Percentiles rank a stretch among this genome's conserved stretches.
Evolutionary conservation across 2,329 filamentous ascomycete species (phyloP).

Genomic region (Fusarium falciforme): DNA sequence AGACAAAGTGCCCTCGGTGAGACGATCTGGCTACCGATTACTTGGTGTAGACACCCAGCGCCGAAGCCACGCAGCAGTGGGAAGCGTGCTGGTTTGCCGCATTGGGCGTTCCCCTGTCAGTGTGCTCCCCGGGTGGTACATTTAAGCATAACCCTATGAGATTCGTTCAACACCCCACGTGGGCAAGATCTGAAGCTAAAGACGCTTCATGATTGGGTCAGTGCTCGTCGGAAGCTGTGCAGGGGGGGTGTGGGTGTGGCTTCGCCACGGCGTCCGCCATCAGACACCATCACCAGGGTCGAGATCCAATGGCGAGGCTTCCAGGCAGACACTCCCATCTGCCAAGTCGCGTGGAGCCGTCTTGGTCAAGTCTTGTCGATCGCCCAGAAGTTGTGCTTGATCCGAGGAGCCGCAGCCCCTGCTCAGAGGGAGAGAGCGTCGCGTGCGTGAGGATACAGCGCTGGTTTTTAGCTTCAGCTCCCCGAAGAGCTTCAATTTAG

Average conservation of each 20-base stretch:
- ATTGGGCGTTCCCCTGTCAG: constrained; percentile 4
- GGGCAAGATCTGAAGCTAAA: constrained; percentile 6
- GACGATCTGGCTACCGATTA: constrained; percentile 38
- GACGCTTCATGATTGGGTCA: not conserved
- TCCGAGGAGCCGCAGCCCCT: constrained; percentile 1
- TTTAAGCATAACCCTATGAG: constrained; percentile 38
- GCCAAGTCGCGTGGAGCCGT: constrained; percentile 20
- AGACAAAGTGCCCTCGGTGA: constrained; percentile 25
- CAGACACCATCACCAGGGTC: not conserved
- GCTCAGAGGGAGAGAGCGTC: not conserved
- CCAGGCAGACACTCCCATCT: not conserved
- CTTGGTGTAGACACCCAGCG: constrained; percentile 5
- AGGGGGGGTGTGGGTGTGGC: not conserved
- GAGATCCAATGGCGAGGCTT: not conserved
- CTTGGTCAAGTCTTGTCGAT: constrained; percentile 19
- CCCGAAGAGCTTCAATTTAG: not conserved
- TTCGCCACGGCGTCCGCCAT: constrained; percentile 12
- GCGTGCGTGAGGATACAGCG: not conserved
- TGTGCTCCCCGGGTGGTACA: not conserved
- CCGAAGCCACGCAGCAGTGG: not conserved
- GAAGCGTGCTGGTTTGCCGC: constrained; percentile 27
- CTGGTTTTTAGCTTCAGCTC: not conserved
- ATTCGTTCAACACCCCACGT: constrained; percentile 23
- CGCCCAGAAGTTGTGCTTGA: constrained; percentile 1
- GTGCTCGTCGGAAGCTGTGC: not conserved